phyloP scores from a whole-genome alignment of 2,329 filamentous ascomycete genomes.

The Pyrenochaeta sp. region DNA sequence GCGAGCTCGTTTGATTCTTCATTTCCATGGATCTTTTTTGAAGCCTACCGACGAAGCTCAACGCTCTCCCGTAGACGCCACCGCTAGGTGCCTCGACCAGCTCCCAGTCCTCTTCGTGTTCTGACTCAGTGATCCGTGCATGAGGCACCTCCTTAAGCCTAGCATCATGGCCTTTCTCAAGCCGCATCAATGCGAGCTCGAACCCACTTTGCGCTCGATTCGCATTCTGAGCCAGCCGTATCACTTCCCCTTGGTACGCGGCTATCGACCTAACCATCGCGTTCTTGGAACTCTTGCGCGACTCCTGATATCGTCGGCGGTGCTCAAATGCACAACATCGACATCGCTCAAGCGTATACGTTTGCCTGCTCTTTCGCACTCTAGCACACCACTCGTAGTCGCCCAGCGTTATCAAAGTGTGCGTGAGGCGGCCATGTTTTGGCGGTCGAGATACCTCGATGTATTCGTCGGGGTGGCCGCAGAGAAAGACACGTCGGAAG shows the following conservation, averaged over 20 bases:
- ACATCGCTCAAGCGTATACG: constrained; percentile 15
- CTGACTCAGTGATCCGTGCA: neutral
- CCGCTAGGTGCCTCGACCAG: neutral
- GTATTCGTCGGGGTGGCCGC: constrained; percentile 27
- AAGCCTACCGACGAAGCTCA: neutral
- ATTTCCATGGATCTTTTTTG: neutral
- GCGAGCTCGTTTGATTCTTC: neutral
- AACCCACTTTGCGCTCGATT: constrained; percentile 2
- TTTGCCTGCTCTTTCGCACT: constrained; percentile 1
- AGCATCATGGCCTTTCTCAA: constrained; percentile 1
- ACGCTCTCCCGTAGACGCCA: neutral
- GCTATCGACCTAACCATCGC: neutral
- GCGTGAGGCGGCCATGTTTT: constrained; percentile 11
- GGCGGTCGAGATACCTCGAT: constrained; percentile 16
- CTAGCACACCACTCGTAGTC: neutral
- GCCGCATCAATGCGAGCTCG: constrained; percentile 2
- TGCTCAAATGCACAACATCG: constrained; percentile 8
- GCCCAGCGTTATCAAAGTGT: constrained; percentile 10
- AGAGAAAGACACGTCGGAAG: constrained; percentile 23
- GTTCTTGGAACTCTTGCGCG: neutral
- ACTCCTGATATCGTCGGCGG: neutral
- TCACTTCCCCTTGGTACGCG: constrained; percentile 5
- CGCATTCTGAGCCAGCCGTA: constrained; percentile 1
- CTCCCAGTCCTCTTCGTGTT: neutral
- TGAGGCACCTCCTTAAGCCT: neutral